Evolutionary conservation across 2,329 filamentous ascomycete genomes (phyloP).

Genomic region (Colletotrichum lini): DNA sequence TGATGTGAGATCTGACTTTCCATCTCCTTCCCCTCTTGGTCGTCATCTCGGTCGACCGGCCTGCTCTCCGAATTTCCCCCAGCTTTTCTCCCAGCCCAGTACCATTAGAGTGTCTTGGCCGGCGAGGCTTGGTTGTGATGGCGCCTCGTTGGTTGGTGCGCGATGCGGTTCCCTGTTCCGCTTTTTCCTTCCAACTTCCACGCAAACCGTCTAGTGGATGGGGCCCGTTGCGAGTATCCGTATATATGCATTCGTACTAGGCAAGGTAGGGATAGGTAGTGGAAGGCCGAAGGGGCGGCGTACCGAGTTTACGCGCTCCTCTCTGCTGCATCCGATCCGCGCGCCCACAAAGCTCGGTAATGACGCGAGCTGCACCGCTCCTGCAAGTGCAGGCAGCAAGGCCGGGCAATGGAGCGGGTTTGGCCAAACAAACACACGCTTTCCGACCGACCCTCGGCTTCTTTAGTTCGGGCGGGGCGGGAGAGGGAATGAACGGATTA

Average conservation of each 20-base stretch:
- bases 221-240: too few species aligned
- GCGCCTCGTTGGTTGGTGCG: background rate
- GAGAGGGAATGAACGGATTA: background rate
- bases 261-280: too few species aligned
- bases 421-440: slow-evolving; percentile 1
- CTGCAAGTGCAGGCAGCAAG: background rate
- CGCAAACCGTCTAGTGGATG: too few species aligned
- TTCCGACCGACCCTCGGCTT: slow-evolving; percentile 11
- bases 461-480: background rate
- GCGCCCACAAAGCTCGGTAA: slow-evolving; percentile 19
- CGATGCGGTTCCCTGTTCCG: background rate
- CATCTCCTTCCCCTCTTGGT: background rate
- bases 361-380: slow-evolving; percentile 15
- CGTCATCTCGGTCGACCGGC: background rate
- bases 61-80: slow-evolving; percentile 4
- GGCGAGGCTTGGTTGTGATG: slow-evolving; percentile 9
- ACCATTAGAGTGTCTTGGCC: slow-evolving; percentile 16
- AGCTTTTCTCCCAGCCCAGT: background rate
- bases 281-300: too few species aligned
- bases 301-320: background rate
- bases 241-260: too few species aligned
- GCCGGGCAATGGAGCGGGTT: slow-evolving; percentile 10
- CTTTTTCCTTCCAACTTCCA: slow-evolving; percentile 1
- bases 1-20: slow-evolving; percentile 1
- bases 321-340: background rate